Percentiles rank a stretch among this genome's conserved stretches.
Evolutionary conservation across 805 yeast genomes (phyloP).

Genomic region (Naumovozyma dairenensis): DNA sequence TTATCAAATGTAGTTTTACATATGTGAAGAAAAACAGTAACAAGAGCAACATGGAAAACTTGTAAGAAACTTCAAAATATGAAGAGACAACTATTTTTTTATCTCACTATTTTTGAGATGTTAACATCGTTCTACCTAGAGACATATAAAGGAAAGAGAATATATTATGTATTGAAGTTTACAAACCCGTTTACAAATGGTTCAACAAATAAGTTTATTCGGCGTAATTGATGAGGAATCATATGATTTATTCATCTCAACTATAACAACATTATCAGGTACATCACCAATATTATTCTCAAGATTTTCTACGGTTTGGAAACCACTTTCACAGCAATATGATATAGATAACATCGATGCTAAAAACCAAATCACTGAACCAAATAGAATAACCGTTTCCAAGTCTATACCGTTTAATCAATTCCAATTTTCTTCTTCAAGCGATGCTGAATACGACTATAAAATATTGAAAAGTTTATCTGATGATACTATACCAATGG

Average conservation of each 20-base stretch:
- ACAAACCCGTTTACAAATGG: constrained; percentile 14
- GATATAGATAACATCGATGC: constrained; percentile 20
- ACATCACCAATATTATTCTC: constrained; percentile 24
- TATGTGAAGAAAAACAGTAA: too few relatives aligned
- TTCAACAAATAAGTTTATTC: constrained; percentile 25
- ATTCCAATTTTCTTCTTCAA: not conserved
- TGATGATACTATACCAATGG: constrained; percentile 12
- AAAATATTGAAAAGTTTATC: constrained; percentile 11
- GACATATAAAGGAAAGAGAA: too few relatives aligned
- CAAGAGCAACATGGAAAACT: too few relatives aligned
- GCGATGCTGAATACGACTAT: constrained; percentile 9
- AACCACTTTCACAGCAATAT: constrained; percentile 20
- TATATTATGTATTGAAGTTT: too few relatives aligned
- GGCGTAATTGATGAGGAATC: constrained; percentile 24
- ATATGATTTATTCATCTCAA: constrained; percentile 21
- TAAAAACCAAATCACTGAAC: constrained; percentile 26
- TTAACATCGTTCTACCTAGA: too few relatives aligned
- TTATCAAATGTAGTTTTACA: too few relatives aligned
- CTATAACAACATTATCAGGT: constrained; percentile 23
- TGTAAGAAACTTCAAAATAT: too few relatives aligned
- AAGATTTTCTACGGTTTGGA: constrained; percentile 20
- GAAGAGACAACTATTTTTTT: too few relatives aligned
- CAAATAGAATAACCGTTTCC: constrained; percentile 22
- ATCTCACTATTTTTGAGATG: too few relatives aligned
- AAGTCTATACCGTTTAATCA: constrained; percentile 16